Conservation (phyloP, 441 rosid species). For the Aleurites moluccanus region DNA sequence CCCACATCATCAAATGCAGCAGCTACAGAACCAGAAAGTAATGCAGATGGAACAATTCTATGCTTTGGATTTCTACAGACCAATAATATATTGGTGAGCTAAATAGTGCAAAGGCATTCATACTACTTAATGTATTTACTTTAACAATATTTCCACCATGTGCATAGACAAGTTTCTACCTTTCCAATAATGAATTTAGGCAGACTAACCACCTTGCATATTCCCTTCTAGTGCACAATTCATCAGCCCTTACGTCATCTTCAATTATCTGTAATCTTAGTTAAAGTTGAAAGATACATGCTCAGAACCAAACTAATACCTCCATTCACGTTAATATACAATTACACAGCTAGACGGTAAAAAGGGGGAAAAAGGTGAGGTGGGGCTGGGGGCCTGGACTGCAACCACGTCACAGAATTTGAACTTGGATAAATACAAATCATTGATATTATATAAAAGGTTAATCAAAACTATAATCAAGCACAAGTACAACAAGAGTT, state of each 20-base stretch:
- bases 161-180: slow-evolving; percentile 41
- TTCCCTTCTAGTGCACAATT: slow-evolving; percentile 83
- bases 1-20: slow-evolving; percentile 80
- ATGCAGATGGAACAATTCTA: slow-evolving; percentile 58
- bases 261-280: slow-evolving; percentile 74
- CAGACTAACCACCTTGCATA: slow-evolving; percentile 85
- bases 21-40: slow-evolving; percentile 54
- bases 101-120: slow-evolving; percentile 19
- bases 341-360: not conserved
- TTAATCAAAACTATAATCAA: not conserved
- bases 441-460: slow-evolving; percentile 4
- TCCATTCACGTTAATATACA: slow-evolving; percentile 17
- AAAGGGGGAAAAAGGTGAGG: not conserved
- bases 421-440: not conserved
- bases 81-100: slow-evolving; percentile 18
- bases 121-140: not conserved
- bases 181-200: slow-evolving; percentile 64
- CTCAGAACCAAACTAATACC: slow-evolving; percentile 42
- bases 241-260: slow-evolving; percentile 57
- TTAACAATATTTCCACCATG: slow-evolving; percentile 11
- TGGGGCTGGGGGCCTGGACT: not conserved
- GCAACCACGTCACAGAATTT: slow-evolving; percentile 15
- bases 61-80: slow-evolving; percentile 63
- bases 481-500: not conserved
- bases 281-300: slow-evolving; percentile 38